Percentiles rank a stretch among this genome's conserved stretches.
phyloP scores from a whole-genome alignment of 805 yeast genomes.

The Teunomyces stri region DNA sequence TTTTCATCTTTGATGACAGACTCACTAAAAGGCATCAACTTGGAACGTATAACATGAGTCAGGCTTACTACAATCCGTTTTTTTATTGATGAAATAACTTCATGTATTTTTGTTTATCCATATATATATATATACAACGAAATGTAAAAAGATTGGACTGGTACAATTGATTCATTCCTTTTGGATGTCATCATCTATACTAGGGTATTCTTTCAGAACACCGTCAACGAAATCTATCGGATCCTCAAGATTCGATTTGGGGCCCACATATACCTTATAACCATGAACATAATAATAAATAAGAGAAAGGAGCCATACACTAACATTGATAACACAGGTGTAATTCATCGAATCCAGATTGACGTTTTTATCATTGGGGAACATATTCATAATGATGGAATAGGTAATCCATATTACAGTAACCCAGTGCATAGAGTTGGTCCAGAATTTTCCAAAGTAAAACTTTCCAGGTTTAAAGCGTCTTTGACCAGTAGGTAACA shows the following conservation, averaged over 20 bases:
- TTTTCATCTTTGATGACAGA: no score
- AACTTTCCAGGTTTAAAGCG: conserved; percentile 67
- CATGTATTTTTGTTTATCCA: no score
- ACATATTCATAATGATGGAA: conserved; percentile 56
- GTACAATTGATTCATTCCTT: neutral
- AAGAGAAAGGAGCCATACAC: conserved; percentile 54
- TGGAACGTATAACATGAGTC: no score
- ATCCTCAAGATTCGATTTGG: conserved; percentile 24
- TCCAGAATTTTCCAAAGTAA: conserved; percentile 51
- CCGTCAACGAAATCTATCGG: neutral
- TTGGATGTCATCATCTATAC: neutral
- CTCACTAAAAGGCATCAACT: no score
- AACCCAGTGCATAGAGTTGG: conserved; percentile 44
- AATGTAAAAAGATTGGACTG: neutral
- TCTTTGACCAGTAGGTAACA: conserved; percentile 45
- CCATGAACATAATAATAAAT: conserved; percentile 53
- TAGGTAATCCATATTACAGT: conserved; percentile 51
- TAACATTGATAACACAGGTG: conserved; percentile 61
- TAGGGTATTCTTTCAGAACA: neutral
- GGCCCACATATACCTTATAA: conserved; percentile 57
- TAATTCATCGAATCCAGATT: conserved; percentile 60
- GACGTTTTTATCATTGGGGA: conserved; percentile 50
- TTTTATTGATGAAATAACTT: no score
- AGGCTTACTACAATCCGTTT: no score
- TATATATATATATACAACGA: neutral